Percentiles rank a stretch among this genome's conserved stretches.
Evolutionary conservation across 2,329 filamentous ascomycete species (phyloP).

Genomic region (Aspergillus fijiensis): DNA sequence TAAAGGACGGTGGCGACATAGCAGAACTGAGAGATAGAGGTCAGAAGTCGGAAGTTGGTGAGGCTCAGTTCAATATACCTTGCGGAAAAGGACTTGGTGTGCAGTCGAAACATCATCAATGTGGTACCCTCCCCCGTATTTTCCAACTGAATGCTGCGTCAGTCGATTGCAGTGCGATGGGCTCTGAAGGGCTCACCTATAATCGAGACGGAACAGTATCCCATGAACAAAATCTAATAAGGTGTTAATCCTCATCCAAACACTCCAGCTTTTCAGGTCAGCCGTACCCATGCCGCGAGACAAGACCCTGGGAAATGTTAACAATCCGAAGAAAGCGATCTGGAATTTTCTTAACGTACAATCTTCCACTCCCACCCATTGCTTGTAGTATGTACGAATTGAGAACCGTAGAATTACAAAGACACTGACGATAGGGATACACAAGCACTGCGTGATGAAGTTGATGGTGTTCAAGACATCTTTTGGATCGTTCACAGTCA

Average conservation of each 20-base stretch:
- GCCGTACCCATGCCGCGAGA: conserved; percentile 24
- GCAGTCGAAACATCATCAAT: conserved; percentile 24
- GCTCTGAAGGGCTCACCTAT: conserved; percentile 19
- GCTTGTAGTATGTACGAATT: conserved; percentile 33
- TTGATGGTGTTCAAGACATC: conserved; percentile 34
- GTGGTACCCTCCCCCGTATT: conserved; percentile 39
- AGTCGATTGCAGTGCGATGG: not conserved
- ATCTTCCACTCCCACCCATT: conserved; percentile 35
- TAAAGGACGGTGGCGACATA: conserved; percentile 42
- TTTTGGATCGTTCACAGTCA: conserved; percentile 23
- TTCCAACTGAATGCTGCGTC: conserved; percentile 23
- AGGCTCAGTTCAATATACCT: conserved; percentile 16
- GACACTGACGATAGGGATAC: conserved; percentile 34
- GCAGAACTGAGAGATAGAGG: conserved; percentile 22
- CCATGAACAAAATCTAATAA: conserved; percentile 31
- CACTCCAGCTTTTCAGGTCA: not conserved
- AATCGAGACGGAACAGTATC: conserved; percentile 34
- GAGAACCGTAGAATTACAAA: conserved; percentile 34
- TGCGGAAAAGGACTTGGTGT: conserved; percentile 27
- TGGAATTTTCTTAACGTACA: conserved; percentile 23
- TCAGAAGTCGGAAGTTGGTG: not conserved
- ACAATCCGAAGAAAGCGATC: not conserved
- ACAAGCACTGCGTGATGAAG: conserved; percentile 38
- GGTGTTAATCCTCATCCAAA: not conserved
- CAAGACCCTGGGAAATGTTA: conserved; percentile 13